Evolutionary conservation across 495 filamentous ascomycete species (phyloP), one percentile per base, ranked within the genome.

Genomic region (Echria macrotheca): DNA sequence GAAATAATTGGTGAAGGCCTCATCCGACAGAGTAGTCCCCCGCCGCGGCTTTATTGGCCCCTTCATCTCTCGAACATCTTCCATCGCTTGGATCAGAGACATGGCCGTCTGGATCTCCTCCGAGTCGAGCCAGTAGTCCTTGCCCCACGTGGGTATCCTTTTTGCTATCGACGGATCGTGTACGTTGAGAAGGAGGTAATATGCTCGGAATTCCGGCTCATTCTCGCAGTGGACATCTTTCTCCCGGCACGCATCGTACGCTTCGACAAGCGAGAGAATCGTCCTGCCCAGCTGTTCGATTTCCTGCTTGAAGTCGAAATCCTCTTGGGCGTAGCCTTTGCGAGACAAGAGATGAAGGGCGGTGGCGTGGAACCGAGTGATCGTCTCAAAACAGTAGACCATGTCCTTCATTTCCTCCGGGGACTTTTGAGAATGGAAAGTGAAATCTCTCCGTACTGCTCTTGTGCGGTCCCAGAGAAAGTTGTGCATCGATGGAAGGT

Each of bases 381-480:
- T 95, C 12, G 83, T 79, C 65, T 97, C 93, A 31, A 94, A 83
- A 59, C 89, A 94, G 29, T 85, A 82, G 1, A 96, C 80, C 25
- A 78, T 72, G n/a, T 89, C 77, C 51, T 83, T 73, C 29, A 80
- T 73, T 39, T 83, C 76, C 6, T 82, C 78, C 0, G 60, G 44
- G 4, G 66, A 70, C 60, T 77, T 69, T 26, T 81, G 82, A 25
- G 89, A 72, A 56, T 96, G 89, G 43, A 95, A 87, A 1, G 89
- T 91, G 56, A 96, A 94, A 62, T 99, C 94, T 53, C 93, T 91
- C 23, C 94, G 81, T 49, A 99, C 85, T 5, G 87, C 89, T 48
- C 94, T 74, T 17, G 91, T 95, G 17, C 94, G 80, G 64, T 97
- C 91, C 88, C 94, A 96, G 14, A 97, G 77, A 52, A 93, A 97